Base-by-base conservation (phyloP, 257 asterid genomes). In the Petunia axillaris region DNA sequence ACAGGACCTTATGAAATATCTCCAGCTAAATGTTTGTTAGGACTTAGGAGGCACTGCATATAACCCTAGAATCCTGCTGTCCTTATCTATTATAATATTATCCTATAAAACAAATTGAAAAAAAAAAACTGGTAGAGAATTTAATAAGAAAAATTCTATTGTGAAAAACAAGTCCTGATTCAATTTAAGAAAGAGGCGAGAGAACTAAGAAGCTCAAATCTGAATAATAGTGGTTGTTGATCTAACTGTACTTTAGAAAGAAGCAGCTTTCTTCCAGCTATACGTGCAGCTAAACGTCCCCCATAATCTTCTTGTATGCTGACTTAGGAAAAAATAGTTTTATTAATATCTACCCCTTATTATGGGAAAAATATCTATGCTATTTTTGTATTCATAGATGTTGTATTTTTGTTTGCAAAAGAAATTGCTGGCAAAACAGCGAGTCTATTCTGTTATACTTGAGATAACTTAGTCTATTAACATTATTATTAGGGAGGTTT, bases 261-360 rank as follows among this genome's bases (percentile, higher is more conserved):
- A 36, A 38, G 48, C 76, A 79, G 35, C 82, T 55, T 10, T 79
- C 37, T 5, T 65, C 66, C 77, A 39, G 58, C 77, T 79, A 64
- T 66, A 50, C 13, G 1, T 62, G 54, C 53, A 14, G 64, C 2
- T 53, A 11, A 53, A 53, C 59, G 59, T 53, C 5, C 9, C 59
- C 16, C 16, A 11, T 53, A 2, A 5, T 11, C 25, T 25, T 25
- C 25, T 25, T 25, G 25, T 25, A 25, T 25, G 25, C 25, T 25
- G 25, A 25, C 25, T 25, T 25, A 25, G 25, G 25, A 25, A 25
- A 25, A 25, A 25, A 25, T 25, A 25, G 25, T 25, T 25, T 25
- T 25, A 25, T 25, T 25, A 25, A 25, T 25, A 25, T 25, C 25
- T 25, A 25, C 25, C 25, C 25, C 25, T 25, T 25, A 25, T 25